phyloP scores from a whole-genome alignment of 2,329 filamentous ascomycete species.

The Aaosphaeria arxii region DNA sequence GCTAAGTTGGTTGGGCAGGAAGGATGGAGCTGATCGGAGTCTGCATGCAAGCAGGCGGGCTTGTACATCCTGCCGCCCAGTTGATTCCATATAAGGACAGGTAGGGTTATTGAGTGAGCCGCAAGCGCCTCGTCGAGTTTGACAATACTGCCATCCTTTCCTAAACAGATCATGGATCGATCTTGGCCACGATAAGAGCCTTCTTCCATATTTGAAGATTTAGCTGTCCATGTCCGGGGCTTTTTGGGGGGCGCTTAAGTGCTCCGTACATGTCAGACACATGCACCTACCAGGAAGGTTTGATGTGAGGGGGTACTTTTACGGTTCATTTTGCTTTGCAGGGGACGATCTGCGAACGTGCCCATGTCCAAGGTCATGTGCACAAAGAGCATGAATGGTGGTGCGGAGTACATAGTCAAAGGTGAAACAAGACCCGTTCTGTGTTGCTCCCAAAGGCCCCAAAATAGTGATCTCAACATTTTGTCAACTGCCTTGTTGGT shows the following conservation, averaged over 20 bases:
- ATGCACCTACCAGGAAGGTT: neutral
- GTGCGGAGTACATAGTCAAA: slow-evolving; percentile 15
- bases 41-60: slow-evolving; percentile 19
- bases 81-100: slow-evolving; percentile 17
- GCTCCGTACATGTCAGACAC: slow-evolving; percentile 4
- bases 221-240: too few species aligned
- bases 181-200: too few species aligned
- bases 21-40: slow-evolving; percentile 18
- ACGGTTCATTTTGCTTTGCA: too few species aligned
- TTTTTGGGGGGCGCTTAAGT: slow-evolving; percentile 14
- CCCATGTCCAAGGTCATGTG: slow-evolving; percentile 14
- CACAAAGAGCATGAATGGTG: slow-evolving; percentile 11
- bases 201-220: too few species aligned
- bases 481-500: slow-evolving; percentile 16
- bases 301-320: slow-evolving; percentile 12
- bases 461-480: slow-evolving; percentile 19
- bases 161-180: neutral
- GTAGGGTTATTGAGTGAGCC: slow-evolving; percentile 12
- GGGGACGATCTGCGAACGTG: too few species aligned
- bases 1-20: slow-evolving; percentile 25
- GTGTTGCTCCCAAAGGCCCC: slow-evolving; percentile 23
- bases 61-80: slow-evolving; percentile 11
- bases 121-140: slow-evolving; percentile 8
- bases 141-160: neutral
- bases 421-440: slow-evolving; percentile 29